Evolutionary conservation across 73 alveolate genomes (phyloP).

Genomic region (Paramecium pentaurelia): DNA sequence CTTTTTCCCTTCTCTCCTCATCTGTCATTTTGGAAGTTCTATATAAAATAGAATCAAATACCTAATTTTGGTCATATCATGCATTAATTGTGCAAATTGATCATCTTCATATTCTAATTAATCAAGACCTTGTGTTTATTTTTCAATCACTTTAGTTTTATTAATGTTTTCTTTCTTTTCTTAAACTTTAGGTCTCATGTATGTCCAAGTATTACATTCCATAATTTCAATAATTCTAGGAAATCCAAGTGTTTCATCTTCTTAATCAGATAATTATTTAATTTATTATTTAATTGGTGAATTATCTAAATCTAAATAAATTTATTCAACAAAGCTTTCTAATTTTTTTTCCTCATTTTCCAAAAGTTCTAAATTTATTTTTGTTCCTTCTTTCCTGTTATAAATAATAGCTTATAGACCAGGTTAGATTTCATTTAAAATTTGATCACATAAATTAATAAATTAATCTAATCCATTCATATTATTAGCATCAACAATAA

Average conservation of each 20-base stretch:
- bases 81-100: background rate
- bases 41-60: background rate
- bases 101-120: background rate
- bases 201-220: conserved; percentile 19
- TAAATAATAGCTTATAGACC: background rate
- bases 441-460: background rate
- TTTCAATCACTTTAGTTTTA: background rate
- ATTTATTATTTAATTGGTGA: background rate
- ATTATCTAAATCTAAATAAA: background rate
- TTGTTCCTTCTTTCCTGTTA: conserved; percentile 16
- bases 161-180: background rate
- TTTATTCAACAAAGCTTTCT: background rate
- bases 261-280: background rate
- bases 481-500: conserved; percentile 26
- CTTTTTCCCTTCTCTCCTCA: conserved; percentile 16
- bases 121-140: background rate
- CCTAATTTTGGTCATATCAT: conserved; percentile 4
- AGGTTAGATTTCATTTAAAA: background rate
- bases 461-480: background rate
- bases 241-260: background rate
- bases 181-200: background rate
- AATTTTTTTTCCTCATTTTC: conserved; percentile 7
- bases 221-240: background rate
- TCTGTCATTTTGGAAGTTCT: background rate
- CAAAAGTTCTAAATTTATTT: background rate